Percentiles rank a stretch among this genome's conserved stretches.
Evolutionary conservation across 352 stramenopile genomes (phyloP).

Genomic region (Globisporangium polare): DNA sequence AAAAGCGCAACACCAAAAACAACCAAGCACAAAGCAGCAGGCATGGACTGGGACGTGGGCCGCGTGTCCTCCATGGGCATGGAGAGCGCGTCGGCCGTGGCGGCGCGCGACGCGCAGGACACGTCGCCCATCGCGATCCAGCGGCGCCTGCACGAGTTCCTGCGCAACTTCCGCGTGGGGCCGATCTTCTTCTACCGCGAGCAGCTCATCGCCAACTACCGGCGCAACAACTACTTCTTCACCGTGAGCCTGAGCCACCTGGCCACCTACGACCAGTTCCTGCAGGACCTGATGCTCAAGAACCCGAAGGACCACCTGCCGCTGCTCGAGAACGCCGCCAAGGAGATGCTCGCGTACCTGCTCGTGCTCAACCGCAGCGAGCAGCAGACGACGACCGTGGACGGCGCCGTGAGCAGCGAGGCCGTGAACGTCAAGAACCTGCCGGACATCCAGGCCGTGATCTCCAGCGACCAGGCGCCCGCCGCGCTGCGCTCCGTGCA

Average conservation of each 20-base stretch:
- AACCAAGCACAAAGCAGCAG: background rate
- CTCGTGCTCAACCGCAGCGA: slow-evolving; percentile 49
- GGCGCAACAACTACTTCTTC: slow-evolving; percentile 68
- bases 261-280: slow-evolving; percentile 79
- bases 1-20: background rate
- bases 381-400: slow-evolving; percentile 18
- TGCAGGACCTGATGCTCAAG: slow-evolving; percentile 84
- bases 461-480: slow-evolving; percentile 73
- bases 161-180: slow-evolving; percentile 85
- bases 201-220: slow-evolving; percentile 84
- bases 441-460: slow-evolving; percentile 78
- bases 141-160: slow-evolving; percentile 69
- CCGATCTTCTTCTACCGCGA: slow-evolving; percentile 89
- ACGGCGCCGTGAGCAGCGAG: slow-evolving; percentile 16
- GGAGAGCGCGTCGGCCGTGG: slow-evolving; percentile 53
- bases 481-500: slow-evolving; percentile 80
- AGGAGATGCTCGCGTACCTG: slow-evolving; percentile 69
- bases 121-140: slow-evolving; percentile 60
- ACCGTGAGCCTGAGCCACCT: slow-evolving; percentile 85
- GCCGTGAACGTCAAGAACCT: slow-evolving; percentile 31
- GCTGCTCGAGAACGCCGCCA: slow-evolving; percentile 82
- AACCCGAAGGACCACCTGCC: slow-evolving; percentile 82
- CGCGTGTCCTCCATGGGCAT: slow-evolving; percentile 79
- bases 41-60: slow-evolving; percentile 82
- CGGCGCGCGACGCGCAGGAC: slow-evolving; percentile 44